A percentile compares a stretch with the other conserved stretches of the same genome.
Evolutionary conservation across 805 yeast genomes (phyloP).

Genomic region (Tetrapisispora namnaoensis): DNA sequence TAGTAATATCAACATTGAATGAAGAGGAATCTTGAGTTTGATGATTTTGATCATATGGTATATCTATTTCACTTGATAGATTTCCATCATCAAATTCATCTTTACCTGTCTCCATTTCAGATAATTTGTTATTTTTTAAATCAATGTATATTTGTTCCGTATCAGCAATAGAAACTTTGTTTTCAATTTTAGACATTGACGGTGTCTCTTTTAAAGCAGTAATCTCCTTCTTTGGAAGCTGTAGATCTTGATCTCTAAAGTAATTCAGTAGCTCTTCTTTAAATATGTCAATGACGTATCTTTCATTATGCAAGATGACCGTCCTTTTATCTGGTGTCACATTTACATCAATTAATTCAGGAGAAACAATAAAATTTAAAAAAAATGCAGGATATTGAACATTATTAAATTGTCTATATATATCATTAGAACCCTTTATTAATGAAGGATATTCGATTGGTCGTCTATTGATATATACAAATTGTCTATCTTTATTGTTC

Average conservation of each 20-base stretch:
- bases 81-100: neutral
- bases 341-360: constrained; percentile 62
- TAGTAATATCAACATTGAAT: neutral
- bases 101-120: neutral
- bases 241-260: constrained; percentile 34
- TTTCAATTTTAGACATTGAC: neutral
- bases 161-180: neutral
- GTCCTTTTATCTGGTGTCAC: constrained; percentile 86
- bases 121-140: neutral
- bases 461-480: constrained; percentile 60
- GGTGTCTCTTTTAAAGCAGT: neutral
- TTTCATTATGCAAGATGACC: constrained; percentile 59
- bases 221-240: constrained; percentile 21
- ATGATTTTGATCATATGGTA: neutral
- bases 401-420: constrained; percentile 60
- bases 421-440: constrained; percentile 55
- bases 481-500: constrained; percentile 63
- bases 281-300: constrained; percentile 44
- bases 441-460: constrained; percentile 57
- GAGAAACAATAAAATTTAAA: constrained; percentile 45
- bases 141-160: neutral
- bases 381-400: constrained; percentile 66
- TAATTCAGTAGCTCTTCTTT: constrained; percentile 39
- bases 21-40: neutral
- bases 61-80: constrained; percentile 1